phyloP scores from a whole-genome alignment of 306 rosid species.

The Casuarina equisetifolia region DNA sequence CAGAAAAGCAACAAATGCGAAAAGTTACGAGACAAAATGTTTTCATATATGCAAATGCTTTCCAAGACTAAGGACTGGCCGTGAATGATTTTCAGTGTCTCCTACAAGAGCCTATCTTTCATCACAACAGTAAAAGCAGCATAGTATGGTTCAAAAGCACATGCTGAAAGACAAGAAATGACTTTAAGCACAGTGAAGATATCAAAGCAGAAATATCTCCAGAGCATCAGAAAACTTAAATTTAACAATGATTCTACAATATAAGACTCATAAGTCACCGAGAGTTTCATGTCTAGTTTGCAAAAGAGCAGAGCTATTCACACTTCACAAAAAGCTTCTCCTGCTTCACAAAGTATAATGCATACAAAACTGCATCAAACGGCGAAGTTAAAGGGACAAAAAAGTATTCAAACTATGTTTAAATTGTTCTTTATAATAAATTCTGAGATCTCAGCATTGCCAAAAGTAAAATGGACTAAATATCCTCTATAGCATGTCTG shows the following conservation, averaged over 20 bases:
- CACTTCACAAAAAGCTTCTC: background rate
- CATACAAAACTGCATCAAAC: background rate
- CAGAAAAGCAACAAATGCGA: background rate
- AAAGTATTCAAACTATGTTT: background rate
- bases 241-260: background rate
- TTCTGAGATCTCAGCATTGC: background rate
- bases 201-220: background rate
- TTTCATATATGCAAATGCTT: background rate
- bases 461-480: background rate
- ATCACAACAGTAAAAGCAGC: background rate
- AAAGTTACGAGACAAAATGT: background rate
- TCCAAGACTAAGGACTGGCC: background rate
- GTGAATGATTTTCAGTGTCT: background rate
- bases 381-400: background rate
- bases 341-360: background rate
- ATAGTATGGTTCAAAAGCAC: background rate
- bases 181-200: background rate
- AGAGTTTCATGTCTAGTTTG: background rate
- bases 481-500: background rate
- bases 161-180: background rate
- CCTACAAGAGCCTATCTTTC: background rate
- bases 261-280: background rate
- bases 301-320: constrained; percentile 1
- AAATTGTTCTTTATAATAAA: background rate
- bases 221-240: background rate